Evolutionary conservation across 2,329 filamentous ascomycete species (phyloP), one percentile per base, ranked within the genome.

Genomic region (Trichoderma citrinoviride): DNA sequence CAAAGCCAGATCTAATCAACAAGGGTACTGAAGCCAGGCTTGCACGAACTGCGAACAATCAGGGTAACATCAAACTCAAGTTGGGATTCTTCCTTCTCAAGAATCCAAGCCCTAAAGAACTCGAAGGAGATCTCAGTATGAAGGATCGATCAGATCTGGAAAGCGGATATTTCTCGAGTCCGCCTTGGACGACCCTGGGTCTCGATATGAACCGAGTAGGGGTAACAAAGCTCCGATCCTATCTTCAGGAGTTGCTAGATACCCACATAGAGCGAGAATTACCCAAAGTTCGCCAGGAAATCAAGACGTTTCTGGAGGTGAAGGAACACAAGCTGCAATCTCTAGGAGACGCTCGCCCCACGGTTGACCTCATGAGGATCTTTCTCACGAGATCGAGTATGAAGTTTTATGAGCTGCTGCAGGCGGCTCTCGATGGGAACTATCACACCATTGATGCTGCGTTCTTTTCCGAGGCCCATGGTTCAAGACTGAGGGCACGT

Each of bases 1-100:
- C 57, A 2, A 61, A 61, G 17, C 57, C 57, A 2, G 57, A 61
- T 40, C 40, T 61, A 5, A 61, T 61, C 21, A 61, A 61, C 27
- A 4, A 2, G 17, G 57, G 57, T n/a, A 29, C 33, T 5, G 57
- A 61, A 29, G 46, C 10, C 12, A 50, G 21, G 41, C 33, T 50
- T 3, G 57, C 46, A 21, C 57, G 19, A 0, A 17, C 29, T 15
- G 57, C 57, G 0, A 49, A 41, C 1, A 61, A 61, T 1, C 21
- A 61, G 17, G 44, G 50, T 17, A 50, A 19, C 1, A 61, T 61
- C 3, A 61, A 19, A 23, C 44, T 61, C 21, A 61, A 61, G 12
- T 4, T 52, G 2, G 44, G 44, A 10, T 61, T 61, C 3, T 61
- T 61, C 3, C 21, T 61, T 0, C 10, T 61, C 2, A 50, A 61